These are phyloP conservation scores for Exophiala alcalophila DNA, from an alignment of 2,329 filamentous ascomycete genomes.

Conservation along the genomic window DNA sequence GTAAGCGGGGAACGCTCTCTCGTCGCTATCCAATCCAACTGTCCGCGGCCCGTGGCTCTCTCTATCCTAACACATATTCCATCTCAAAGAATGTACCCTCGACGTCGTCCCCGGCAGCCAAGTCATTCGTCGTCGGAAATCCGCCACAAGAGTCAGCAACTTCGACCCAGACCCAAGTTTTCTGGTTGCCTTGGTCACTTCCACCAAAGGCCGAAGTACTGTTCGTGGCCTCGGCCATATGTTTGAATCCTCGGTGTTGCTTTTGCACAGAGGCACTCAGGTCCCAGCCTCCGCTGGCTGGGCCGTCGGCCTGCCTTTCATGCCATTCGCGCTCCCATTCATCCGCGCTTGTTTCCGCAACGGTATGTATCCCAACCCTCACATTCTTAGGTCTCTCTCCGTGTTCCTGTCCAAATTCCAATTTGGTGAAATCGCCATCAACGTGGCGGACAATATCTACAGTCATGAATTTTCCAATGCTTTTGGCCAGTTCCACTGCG, in stretches of 20 bases:
- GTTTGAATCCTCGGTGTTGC: constrained; percentile 11
- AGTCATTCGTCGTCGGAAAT: too few relatives aligned
- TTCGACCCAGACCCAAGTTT: constrained; percentile 12
- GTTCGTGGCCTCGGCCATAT: constrained; percentile 12
- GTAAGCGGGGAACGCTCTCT: not conserved
- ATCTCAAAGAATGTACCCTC: constrained; percentile 12
- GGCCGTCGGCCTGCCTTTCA: not conserved
- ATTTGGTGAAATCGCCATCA: constrained; percentile 6
- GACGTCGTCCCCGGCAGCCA: too few relatives aligned
- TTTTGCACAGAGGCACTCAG: constrained; percentile 11
- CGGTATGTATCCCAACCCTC: constrained; percentile 1
- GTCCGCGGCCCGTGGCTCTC: too few relatives aligned
- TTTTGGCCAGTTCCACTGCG: constrained; percentile 9
- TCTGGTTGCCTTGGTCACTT: not conserved
- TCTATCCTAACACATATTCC: constrained; percentile 13
- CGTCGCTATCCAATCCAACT: too few relatives aligned
- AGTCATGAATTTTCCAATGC: constrained; percentile 11
- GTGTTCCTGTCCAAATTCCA: not conserved
- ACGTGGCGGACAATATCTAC: constrained; percentile 12
- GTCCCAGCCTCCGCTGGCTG: constrained; percentile 12
- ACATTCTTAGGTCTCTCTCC: constrained; percentile 1
- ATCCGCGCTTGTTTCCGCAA: not conserved
- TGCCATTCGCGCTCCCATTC: constrained; percentile 10
- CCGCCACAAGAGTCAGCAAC: not conserved
- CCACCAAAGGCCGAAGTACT: constrained; percentile 6